phyloP scores from a whole-genome alignment of 164 flowering plant genomes.

The grape (Vitis vinifera) region DNA sequence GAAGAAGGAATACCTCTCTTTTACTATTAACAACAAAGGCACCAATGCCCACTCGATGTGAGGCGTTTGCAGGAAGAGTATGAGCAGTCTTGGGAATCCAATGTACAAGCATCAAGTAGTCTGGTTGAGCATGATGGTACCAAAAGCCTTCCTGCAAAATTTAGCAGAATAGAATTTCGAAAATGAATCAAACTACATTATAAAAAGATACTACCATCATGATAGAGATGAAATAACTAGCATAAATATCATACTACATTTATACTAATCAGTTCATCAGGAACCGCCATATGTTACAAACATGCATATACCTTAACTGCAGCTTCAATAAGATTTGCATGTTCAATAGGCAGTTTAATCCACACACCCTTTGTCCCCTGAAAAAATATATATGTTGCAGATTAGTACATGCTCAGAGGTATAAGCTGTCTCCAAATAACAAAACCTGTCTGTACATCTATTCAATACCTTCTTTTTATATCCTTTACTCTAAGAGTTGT shows the following conservation, averaged over 20 bases:
- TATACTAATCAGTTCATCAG: too few species aligned
- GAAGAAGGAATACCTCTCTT: constrained; percentile 37
- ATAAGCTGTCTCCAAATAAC: too few species aligned
- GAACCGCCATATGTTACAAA: background rate
- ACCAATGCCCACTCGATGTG: constrained; percentile 53
- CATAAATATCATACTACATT: too few species aligned
- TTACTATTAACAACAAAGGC: constrained; percentile 54
- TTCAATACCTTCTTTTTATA: too few species aligned
- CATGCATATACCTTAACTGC: constrained; percentile 42
- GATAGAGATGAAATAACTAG: too few species aligned
- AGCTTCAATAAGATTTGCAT: constrained; percentile 48
- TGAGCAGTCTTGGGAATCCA: constrained; percentile 46
- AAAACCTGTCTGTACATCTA: too few species aligned
- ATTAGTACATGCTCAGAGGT: background rate
- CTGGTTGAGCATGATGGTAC: constrained; percentile 62
- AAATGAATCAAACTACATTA: background rate
- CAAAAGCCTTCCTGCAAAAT: constrained; percentile 54
- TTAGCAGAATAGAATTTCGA: background rate
- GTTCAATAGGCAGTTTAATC: constrained; percentile 54
- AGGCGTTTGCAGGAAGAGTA: constrained; percentile 60
- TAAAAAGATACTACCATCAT: background rate
- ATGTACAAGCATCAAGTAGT: constrained; percentile 53
- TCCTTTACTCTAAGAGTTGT: too few species aligned
- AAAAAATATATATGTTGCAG: background rate
- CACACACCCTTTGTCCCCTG: constrained; percentile 61